Base-by-base conservation (phyloP, 805 yeast species). In the Candida hispaniensis region DNA sequence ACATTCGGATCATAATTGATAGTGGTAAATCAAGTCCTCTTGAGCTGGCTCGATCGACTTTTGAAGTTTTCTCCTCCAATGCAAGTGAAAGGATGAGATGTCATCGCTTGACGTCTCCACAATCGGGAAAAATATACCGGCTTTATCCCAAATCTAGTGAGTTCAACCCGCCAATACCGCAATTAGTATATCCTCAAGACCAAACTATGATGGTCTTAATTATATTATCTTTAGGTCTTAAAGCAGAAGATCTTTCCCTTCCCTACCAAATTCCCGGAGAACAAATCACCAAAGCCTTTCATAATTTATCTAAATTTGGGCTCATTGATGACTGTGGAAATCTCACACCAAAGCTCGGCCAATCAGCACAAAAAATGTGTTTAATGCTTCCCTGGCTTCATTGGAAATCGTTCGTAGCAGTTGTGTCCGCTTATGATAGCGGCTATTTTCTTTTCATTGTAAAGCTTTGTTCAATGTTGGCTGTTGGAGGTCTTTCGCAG, bases 51-150 rank as follows among this genome's bases (percentile, higher is more conserved):
- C n/a, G n/a, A n/a, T n/a, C n/a, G n/a, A n/a, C n/a, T n/a, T n/a
- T n/a, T n/a, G 14, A 12, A 4, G 7, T n/a, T 4, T 10, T 23
- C 7, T 32, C 28, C 28, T 21, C 36, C 3, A 23, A 27, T 5
- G n/a, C n/a, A 23, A 23, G 18, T 18, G 13, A 17, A 28, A 32
- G 15, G 17, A 28, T 12, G 28, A 32, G 28, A 23, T 32, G n/a
- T 7, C 28, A 18, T 21, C 36, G 6, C 17, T 23, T 3, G n/a
- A 28, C 4, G 22, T 32, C 6, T 23, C 36, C n/a, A 6, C 28
- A 2, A 9, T 23, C 3, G 36, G 28, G 17, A 13, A 32, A 32
- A 23, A 28, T 23, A 6, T 32, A 32, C 18, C 17, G 36, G n/a
- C 14, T 32, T 4, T 32, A n/a, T n/a, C n/a, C n/a, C n/a, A n/a